phyloP scores from a whole-genome alignment of 331 rosid species.

The Telfairia occidentalis region DNA sequence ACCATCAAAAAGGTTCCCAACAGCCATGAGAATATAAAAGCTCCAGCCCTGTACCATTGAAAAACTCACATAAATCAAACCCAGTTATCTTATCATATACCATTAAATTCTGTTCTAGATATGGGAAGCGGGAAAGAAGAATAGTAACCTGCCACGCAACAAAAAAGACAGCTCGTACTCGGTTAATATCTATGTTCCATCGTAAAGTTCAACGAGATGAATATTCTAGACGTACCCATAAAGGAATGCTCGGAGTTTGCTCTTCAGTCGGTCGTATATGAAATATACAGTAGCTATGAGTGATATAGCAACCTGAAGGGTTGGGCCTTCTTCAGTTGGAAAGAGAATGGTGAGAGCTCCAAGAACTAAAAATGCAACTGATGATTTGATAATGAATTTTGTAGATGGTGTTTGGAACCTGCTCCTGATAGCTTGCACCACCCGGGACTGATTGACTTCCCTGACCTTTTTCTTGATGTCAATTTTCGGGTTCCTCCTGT shows the following conservation, averaged over 20 bases:
- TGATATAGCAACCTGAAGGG: constrained; percentile 86
- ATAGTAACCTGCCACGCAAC: neutral
- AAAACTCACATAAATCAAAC: constrained; percentile 14
- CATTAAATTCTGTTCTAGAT: neutral
- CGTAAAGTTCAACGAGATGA: neutral
- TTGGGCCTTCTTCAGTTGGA: constrained; percentile 98
- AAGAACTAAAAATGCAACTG: constrained; percentile 50
- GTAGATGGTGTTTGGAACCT: constrained; percentile 77
- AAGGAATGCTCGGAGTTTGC: constrained; percentile 57
- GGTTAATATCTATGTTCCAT: neutral
- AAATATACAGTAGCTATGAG: constrained; percentile 73
- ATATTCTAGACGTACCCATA: constrained; percentile 50
- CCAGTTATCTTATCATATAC: too few relatives aligned
- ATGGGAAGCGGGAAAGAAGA: neutral
- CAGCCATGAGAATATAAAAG: constrained; percentile 76
- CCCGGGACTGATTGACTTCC: constrained; percentile 65
- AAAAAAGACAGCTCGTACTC: neutral
- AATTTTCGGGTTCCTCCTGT: constrained; percentile 70
- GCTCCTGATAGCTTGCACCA: constrained; percentile 59
- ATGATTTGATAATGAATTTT: constrained; percentile 62
- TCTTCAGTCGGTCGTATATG: constrained; percentile 67
- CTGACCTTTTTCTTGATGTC: constrained; percentile 70
- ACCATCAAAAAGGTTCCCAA: constrained; percentile 98
- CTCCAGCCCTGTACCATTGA: constrained; percentile 60
- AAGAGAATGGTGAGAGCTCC: constrained; percentile 66